phyloP scores from a whole-genome alignment of 169 alveolate species.

The Cryptosporidium ryanae region DNA sequence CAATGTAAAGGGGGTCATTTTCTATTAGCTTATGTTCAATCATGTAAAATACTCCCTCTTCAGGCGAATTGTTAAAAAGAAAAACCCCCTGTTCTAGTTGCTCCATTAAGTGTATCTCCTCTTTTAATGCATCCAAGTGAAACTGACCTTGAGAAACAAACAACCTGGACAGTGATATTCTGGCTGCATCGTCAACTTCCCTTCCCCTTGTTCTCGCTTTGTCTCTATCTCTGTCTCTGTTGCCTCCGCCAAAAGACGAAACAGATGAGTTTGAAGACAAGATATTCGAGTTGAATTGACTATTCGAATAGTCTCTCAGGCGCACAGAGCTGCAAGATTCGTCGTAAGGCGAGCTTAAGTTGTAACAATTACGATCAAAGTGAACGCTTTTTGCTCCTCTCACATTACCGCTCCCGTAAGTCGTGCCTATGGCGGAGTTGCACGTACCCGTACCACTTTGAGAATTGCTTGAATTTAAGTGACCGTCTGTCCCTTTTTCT shows the following conservation, averaged over 20 bases:
- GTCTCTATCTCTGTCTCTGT: not conserved
- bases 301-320: not conserved
- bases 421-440: not conserved
- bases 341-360: not conserved
- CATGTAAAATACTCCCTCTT: conserved; percentile 63
- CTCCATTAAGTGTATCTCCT: conserved; percentile 68
- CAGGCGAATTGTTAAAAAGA: conserved; percentile 60
- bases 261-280: not conserved
- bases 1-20: conserved; percentile 64
- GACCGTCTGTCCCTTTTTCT: no score
- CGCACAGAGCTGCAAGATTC: not conserved
- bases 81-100: conserved; percentile 69
- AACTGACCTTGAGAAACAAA: conserved; percentile 68
- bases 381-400: not conserved
- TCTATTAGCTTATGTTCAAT: conserved; percentile 50
- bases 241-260: not conserved
- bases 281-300: not conserved
- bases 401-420: not conserved
- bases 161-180: not conserved
- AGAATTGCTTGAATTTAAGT: no score
- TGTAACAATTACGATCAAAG: not conserved
- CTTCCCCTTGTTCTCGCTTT: not conserved
- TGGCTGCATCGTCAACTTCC: not conserved
- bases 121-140: conserved; percentile 65
- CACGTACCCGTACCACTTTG: not conserved